Percentiles rank a stretch among this genome's conserved stretches.
phyloP scores from a whole-genome alignment of 805 yeast genomes.

The Candida ovalis region DNA sequence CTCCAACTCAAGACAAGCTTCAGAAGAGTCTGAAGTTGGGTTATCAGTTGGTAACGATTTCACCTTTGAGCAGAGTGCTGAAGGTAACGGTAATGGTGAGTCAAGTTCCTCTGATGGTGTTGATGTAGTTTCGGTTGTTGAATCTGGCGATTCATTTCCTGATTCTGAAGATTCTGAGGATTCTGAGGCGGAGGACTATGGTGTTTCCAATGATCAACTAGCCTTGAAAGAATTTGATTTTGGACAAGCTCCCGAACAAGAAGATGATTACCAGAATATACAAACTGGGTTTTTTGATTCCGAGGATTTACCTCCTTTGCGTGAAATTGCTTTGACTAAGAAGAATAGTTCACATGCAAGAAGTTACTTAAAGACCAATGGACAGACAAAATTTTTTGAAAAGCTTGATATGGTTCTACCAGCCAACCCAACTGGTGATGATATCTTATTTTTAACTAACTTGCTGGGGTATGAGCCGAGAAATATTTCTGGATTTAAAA shows the following conservation, averaged over 20 bases:
- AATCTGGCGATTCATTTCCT: constrained; percentile 3
- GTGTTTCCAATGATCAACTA: constrained; percentile 7
- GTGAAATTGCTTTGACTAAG: constrained; percentile 31
- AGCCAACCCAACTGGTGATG: constrained; percentile 52
- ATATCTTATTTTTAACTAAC: constrained; percentile 52
- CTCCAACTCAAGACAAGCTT: background rate
- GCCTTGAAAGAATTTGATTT: constrained; percentile 8
- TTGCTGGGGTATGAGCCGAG: constrained; percentile 54
- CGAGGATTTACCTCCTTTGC: constrained; percentile 18
- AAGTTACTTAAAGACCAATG: constrained; percentile 53
- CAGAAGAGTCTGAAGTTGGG: constrained; percentile 4
- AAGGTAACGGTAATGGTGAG: constrained; percentile 5
- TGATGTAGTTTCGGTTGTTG: background rate
- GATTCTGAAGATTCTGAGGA: constrained; percentile 1
- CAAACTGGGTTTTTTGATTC: constrained; percentile 9
- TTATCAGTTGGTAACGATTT: constrained; percentile 10
- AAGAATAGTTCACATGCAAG: constrained; percentile 45
- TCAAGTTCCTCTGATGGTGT: constrained; percentile 1
- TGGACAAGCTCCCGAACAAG: background rate
- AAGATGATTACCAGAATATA: constrained; percentile 5
- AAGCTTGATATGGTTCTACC: constrained; percentile 47
- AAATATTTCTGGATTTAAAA: constrained; percentile 10
- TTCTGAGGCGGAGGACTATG: constrained; percentile 1
- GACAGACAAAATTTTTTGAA: constrained; percentile 57
- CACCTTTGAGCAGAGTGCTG: background rate